A percentile compares a stretch with the other conserved stretches of the same genome.
phyloP scores from a whole-genome alignment of 352 stramenopile species.

The Phytophthora colocasiae region DNA sequence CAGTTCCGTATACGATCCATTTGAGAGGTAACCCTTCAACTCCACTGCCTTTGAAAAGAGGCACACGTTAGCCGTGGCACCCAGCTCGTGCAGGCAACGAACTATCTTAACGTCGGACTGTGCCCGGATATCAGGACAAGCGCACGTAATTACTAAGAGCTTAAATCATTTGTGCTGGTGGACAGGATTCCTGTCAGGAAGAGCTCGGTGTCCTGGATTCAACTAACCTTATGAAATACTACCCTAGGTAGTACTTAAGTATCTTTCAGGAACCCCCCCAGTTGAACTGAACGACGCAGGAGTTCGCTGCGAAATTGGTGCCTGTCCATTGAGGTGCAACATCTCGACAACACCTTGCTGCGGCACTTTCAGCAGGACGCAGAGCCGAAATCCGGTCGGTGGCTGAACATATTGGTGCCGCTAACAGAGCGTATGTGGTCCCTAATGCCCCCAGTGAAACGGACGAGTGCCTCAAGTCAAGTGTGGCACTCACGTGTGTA shows the following conservation, averaged over 20 bases:
- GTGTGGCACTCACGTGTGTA: constrained; percentile 17
- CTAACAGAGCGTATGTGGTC: constrained; percentile 1
- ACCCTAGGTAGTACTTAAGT: too few relatives aligned
- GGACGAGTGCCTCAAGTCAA: constrained; percentile 24
- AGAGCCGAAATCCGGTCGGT: constrained; percentile 15
- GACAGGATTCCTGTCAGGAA: not conserved
- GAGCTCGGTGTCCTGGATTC: too few relatives aligned
- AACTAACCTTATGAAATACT: too few relatives aligned
- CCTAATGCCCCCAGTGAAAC: constrained; percentile 14
- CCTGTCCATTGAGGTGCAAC: constrained; percentile 11
- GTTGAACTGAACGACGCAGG: too few relatives aligned
- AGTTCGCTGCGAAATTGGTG: not conserved
- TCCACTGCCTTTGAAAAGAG: constrained; percentile 10
- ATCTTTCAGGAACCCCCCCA: too few relatives aligned
- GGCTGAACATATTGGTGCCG: constrained; percentile 24
- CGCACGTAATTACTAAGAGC: constrained; percentile 28
- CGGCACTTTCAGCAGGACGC: constrained; percentile 13
- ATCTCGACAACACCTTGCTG: not conserved
- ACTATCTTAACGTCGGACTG: constrained; percentile 15
- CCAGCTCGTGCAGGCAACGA: constrained; percentile 12
- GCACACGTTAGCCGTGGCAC: not conserved
- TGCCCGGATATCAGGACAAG: not conserved
- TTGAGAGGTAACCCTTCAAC: too few relatives aligned
- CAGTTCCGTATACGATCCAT: too few relatives aligned
- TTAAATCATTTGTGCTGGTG: constrained; percentile 27